Conservation (phyloP, 495 filamentous ascomycete species). For the Talaromyces proteolyticus region DNA sequence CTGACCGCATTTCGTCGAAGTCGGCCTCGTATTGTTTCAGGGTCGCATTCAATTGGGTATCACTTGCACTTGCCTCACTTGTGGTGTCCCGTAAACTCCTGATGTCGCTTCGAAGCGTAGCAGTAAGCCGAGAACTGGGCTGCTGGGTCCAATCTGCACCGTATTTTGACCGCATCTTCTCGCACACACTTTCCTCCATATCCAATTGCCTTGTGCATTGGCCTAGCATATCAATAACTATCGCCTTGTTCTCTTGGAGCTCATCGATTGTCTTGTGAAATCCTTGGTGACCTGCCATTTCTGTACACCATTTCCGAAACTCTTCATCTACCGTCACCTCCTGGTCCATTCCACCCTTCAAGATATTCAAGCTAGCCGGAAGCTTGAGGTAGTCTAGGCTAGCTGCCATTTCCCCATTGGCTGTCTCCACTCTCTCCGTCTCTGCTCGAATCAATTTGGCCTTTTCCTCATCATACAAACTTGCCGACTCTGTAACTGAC, state of each 20-base stretch:
- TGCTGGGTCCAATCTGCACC: conserved; percentile 96
- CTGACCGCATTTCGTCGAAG: conserved; percentile 92
- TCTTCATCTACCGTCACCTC: conserved; percentile 84
- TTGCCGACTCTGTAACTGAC: conserved; percentile 93
- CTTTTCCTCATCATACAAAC: conserved; percentile 97
- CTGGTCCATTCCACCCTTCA: conserved; percentile 91
- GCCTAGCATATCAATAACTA: conserved; percentile 65
- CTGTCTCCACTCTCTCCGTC: conserved; percentile 83
- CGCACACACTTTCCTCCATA: conserved; percentile 95
- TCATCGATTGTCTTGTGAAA: conserved; percentile 69
- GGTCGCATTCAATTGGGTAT: conserved; percentile 77
- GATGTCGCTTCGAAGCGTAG: conserved; percentile 80
- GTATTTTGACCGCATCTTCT: conserved; percentile 99
- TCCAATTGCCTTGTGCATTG: conserved; percentile 81
- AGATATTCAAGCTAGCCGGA: conserved; percentile 79
- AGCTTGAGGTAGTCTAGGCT: conserved; percentile 91
- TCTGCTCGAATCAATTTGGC: conserved; percentile 93
- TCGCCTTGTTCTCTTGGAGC: conserved; percentile 69
- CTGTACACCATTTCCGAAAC: conserved; percentile 88
- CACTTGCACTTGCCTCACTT: conserved; percentile 83
- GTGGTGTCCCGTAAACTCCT: conserved; percentile 80
- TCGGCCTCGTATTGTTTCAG: conserved; percentile 78
- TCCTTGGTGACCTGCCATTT: conserved; percentile 79
- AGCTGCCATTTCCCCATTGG: conserved; percentile 91
- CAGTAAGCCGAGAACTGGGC: conserved; percentile 82